Conservation (phyloP, 495 filamentous ascomycete genomes). For the Lasiosphaeria miniovina region DNA sequence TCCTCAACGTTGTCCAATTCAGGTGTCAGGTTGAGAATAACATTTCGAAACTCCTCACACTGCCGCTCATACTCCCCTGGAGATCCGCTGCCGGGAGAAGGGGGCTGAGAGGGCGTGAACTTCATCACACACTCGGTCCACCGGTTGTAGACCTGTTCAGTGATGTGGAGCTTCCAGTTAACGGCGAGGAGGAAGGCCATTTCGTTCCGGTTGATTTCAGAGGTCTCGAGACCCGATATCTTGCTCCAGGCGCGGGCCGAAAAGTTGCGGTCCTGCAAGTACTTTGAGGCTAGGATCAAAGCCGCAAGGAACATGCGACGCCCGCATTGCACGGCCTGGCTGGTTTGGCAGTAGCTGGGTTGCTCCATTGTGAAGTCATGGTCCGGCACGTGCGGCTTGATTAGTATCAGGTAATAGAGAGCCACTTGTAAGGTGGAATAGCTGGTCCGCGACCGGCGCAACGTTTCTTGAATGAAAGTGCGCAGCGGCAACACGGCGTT, state of each 20-base stretch:
- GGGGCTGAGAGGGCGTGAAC: slow-evolving; percentile 67
- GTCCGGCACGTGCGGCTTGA: slow-evolving; percentile 84
- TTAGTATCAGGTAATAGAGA: slow-evolving; percentile 90
- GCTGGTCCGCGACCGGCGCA: slow-evolving; percentile 90
- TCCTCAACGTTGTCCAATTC: slow-evolving; percentile 65
- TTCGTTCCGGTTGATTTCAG: slow-evolving; percentile 96
- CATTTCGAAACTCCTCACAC: slow-evolving; percentile 64
- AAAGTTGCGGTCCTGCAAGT: slow-evolving; percentile 95
- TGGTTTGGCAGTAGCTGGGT: slow-evolving; percentile 65
- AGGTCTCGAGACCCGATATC: slow-evolving; percentile 85
- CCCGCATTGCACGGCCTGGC: slow-evolving; percentile 88
- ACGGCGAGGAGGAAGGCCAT: slow-evolving; percentile 87
- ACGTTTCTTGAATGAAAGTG: slow-evolving; percentile 95
- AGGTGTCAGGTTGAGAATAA: slow-evolving; percentile 76
- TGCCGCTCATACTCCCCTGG: slow-evolving; percentile 41
- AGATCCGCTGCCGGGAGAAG: slow-evolving; percentile 51
- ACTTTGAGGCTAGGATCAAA: slow-evolving; percentile 92
- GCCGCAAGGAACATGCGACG: slow-evolving; percentile 96
- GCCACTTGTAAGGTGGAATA: slow-evolving; percentile 97
- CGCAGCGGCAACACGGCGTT: slow-evolving; percentile 83
- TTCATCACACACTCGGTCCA: slow-evolving; percentile 91
- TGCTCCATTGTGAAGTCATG: slow-evolving; percentile 85
- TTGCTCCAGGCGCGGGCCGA: slow-evolving; percentile 97
- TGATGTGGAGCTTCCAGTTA: slow-evolving; percentile 91
- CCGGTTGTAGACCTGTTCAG: slow-evolving; percentile 79